Evolutionary conservation across 2,329 filamentous ascomycete species (phyloP), one percentile per base, ranked within the genome.

Genomic region (Remersonia thermophila): DNA sequence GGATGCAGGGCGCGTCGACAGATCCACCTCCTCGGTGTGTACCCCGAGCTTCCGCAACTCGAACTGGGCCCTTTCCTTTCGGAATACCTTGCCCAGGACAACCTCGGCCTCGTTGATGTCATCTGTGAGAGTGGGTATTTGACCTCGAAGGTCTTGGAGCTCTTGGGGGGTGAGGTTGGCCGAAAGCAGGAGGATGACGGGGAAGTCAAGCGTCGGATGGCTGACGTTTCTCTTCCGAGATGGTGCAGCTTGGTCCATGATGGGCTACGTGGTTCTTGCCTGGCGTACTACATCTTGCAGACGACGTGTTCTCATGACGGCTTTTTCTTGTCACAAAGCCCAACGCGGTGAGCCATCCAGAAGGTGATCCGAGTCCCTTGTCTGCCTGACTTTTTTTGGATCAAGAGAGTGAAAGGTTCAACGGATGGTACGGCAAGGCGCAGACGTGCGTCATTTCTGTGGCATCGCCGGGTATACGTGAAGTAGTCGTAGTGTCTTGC

Each of bases 31-130:
- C 37, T 72, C 63, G 0, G 76, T 75, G 28, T 58, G 54, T 2
- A 94, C 47, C 11, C 75, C 77, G 31, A 73, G 69, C 6, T 73
- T 69, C 36, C 83, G 69, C 42, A 96, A 62, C 57, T 96, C 89
- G 48, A 93, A 77, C 32, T 72, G 66, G 1, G 84, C 84, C 13
- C 89, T 71, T 48, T 75, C 70, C 45, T 73, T 77, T 37, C 73
- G 78, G 1, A 67, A 66, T 25, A 93, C 68, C 46, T 77, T 83
- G 2, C 82, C 85, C 20, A 96, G 55, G 2, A 94, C 65, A 3
- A 95, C 56, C 4, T 71, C 66, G 1, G 85, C 85, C 55, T 89
- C 80, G 11, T 66, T 63, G 35, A 80, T 63, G 54, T 89, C 73
- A 40, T 80, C 78, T 0, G 83, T 87, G 36, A 91, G 54, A 0